These are phyloP conservation scores for Nicotiana noctiflora DNA, from an alignment of 257 asterid species.

Conservation along the genomic window DNA sequence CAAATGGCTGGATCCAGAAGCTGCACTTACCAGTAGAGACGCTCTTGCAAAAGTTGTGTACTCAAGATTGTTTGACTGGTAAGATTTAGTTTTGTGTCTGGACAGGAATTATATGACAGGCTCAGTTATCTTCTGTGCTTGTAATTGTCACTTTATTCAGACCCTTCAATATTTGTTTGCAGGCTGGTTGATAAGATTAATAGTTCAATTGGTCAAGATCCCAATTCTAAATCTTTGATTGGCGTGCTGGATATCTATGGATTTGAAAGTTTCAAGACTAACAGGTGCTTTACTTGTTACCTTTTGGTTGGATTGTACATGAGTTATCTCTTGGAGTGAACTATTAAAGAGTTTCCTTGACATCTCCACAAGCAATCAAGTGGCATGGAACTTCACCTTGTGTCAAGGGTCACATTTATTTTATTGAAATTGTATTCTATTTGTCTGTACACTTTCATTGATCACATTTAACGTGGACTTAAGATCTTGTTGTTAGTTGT, in stretches of 20 bases:
- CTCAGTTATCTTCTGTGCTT: background rate
- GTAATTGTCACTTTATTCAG: background rate
- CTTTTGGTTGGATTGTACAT: slow-evolving; percentile 12
- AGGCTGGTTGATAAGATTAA: slow-evolving; percentile 49
- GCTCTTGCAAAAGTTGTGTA: slow-evolving; percentile 92
- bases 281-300: slow-evolving; percentile 50
- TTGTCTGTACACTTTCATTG: background rate
- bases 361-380: background rate
- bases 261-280: slow-evolving; percentile 58
- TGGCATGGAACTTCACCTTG: background rate
- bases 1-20: slow-evolving; percentile 88
- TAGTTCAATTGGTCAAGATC: slow-evolving; percentile 47
- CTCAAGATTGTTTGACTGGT: slow-evolving; percentile 96
- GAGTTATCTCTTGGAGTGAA: slow-evolving; percentile 10
- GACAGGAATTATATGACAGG: background rate
- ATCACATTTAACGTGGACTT: background rate
- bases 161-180: slow-evolving; percentile 12
- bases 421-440: background rate
- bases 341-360: background rate
- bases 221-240: slow-evolving; percentile 34
- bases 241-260: slow-evolving; percentile 56
- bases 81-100: slow-evolving; percentile 18
- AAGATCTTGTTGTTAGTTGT: background rate
- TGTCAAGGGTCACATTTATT: background rate
- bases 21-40: slow-evolving; percentile 88